phyloP scores from a whole-genome alignment of 306 rosid species.

The Carpinus viminea region DNA sequence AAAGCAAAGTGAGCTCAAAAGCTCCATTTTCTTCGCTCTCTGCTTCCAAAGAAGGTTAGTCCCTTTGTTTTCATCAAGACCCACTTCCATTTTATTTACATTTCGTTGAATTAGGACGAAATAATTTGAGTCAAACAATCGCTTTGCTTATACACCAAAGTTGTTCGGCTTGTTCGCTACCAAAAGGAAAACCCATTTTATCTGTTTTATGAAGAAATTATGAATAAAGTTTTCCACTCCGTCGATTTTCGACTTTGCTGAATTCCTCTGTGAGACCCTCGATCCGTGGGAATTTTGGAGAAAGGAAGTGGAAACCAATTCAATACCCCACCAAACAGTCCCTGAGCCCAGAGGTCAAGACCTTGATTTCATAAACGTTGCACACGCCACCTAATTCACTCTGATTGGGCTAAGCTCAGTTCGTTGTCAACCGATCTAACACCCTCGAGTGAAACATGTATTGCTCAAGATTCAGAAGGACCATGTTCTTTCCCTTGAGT shows the following conservation, averaged over 20 bases:
- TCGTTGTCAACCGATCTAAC: slow-evolving; percentile 28
- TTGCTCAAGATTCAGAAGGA: slow-evolving; percentile 61
- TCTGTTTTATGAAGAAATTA: neutral
- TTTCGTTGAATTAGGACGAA: too few relatives aligned
- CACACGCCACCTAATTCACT: slow-evolving; percentile 53
- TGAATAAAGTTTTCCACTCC: slow-evolving; percentile 18
- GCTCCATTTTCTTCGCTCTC: neutral
- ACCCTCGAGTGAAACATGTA: slow-evolving; percentile 55
- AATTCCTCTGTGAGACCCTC: slow-evolving; percentile 26
- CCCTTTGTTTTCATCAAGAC: neutral
- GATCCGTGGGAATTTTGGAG: slow-evolving; percentile 15
- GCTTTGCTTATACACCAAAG: neutral
- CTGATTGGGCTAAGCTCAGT: slow-evolving; percentile 68
- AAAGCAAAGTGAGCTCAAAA: neutral
- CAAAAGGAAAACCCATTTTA: neutral
- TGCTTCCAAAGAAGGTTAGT: neutral
- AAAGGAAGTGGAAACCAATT: slow-evolving; percentile 30
- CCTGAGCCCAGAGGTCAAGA: too few relatives aligned
- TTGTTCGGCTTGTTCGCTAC: neutral
- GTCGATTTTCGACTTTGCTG: slow-evolving; percentile 43
- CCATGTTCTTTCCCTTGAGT: slow-evolving; percentile 64
- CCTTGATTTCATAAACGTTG: slow-evolving; percentile 41
- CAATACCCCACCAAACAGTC: too few relatives aligned
- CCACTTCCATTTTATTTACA: neutral
- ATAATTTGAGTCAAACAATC: too few relatives aligned